Evolutionary conservation across 192 early-diverging fungal genomes (phyloP).

Genomic region (Backusella tuberculispora): DNA sequence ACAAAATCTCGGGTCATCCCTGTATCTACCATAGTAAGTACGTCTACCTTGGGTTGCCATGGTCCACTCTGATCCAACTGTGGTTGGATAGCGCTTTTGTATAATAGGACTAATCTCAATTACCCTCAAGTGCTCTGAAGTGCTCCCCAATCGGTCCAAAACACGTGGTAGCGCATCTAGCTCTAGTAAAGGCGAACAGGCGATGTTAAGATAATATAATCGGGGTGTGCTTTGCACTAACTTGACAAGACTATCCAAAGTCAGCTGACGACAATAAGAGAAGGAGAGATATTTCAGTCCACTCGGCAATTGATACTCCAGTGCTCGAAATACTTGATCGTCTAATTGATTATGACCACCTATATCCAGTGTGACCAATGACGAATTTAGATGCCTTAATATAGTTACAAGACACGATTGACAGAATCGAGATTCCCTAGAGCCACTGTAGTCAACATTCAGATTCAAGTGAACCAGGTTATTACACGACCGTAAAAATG

Average conservation of each 20-base stretch:
- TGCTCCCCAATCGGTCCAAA: not conserved
- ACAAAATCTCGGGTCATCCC: not conserved
- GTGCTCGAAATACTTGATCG: not conserved
- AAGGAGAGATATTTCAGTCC: constrained; percentile 9
- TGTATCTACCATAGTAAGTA: constrained; percentile 1
- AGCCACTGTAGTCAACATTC: constrained; percentile 11
- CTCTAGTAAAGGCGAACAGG: constrained; percentile 2
- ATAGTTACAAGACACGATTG: not conserved
- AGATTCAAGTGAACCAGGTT: not conserved
- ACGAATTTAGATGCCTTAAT: constrained; percentile 2
- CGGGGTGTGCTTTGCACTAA: constrained; percentile 3
- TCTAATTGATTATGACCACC: constrained; percentile 14
- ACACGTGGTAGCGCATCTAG: constrained; percentile 11
- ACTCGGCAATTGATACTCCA: not conserved
- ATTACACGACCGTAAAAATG: not conserved
- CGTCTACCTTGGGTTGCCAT: constrained; percentile 1
- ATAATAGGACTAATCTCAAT: constrained; percentile 18
- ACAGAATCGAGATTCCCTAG: constrained; percentile 13
- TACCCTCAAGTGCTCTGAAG: not conserved
- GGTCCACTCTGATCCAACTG: not conserved
- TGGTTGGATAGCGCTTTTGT: not conserved
- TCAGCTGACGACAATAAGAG: not conserved
- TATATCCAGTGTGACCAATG: constrained; percentile 7
- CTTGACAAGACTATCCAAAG: not conserved
- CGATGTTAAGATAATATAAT: constrained; percentile 17